Evolutionary conservation across 768 basidiomycete species (phyloP).

Genomic region (Porpolomopsis calyptriformis): DNA sequence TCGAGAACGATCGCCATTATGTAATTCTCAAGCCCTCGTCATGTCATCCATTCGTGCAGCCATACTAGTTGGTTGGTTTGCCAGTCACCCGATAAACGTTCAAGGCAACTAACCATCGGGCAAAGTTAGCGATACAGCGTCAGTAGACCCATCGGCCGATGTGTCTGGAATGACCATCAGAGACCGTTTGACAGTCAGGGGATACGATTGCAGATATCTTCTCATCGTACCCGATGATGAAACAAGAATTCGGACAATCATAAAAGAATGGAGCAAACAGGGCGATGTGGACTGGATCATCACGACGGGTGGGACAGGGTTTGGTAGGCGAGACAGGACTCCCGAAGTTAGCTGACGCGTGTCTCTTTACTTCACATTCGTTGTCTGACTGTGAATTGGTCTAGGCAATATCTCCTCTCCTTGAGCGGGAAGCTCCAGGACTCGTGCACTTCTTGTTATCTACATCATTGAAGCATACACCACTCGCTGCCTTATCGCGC

Average conservation of each 20-base stretch:
- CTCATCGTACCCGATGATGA: slow-evolving; percentile 61
- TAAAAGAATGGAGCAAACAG: slow-evolving; percentile 36
- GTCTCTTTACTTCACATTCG: neutral
- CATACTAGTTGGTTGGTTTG: slow-evolving; percentile 14
- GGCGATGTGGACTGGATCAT: slow-evolving; percentile 61
- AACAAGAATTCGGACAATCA: slow-evolving; percentile 33
- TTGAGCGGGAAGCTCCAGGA: slow-evolving; percentile 59
- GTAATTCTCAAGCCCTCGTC: neutral
- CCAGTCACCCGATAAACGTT: neutral
- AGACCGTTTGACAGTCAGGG: slow-evolving; percentile 29
- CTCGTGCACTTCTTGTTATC: slow-evolving; percentile 66
- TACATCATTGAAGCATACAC: slow-evolving; percentile 61
- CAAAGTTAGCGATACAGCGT: slow-evolving; percentile 65
- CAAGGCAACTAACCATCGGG: slow-evolving; percentile 2
- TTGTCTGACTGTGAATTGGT: neutral
- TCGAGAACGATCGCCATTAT: neutral
- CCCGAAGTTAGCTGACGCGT: slow-evolving; percentile 60
- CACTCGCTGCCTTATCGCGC: slow-evolving; percentile 71
- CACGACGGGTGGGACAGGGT: slow-evolving; percentile 83
- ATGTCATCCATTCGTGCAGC: slow-evolving; percentile 10
- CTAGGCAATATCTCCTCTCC: slow-evolving; percentile 52
- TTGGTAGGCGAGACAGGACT: slow-evolving; percentile 69
- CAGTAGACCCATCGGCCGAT: slow-evolving; percentile 38
- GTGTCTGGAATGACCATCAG: slow-evolving; percentile 57
- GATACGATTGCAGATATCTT: slow-evolving; percentile 27